These are phyloP conservation scores for Balakata baccata DNA, from an alignment of 345 rosid genomes.

Conservation along the genomic window DNA sequence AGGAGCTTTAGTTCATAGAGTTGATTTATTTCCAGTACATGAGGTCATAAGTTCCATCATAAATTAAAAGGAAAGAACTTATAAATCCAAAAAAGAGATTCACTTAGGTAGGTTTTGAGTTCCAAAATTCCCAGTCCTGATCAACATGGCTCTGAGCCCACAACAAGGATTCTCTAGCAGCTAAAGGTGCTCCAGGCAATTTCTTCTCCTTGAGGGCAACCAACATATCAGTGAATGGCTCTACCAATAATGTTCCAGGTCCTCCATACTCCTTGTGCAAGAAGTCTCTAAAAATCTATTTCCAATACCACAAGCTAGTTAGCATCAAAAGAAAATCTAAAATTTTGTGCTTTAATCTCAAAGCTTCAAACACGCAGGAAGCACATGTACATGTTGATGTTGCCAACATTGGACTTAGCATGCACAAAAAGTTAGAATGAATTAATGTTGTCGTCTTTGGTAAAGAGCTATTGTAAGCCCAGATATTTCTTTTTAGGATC, in stretches of 20 bases:
- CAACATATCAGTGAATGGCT: slow-evolving; percentile 44
- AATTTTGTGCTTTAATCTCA: slow-evolving; percentile 2
- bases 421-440: slow-evolving; percentile 34
- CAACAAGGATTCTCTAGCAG: slow-evolving; percentile 39
- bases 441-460: slow-evolving; percentile 27
- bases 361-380: slow-evolving; percentile 11
- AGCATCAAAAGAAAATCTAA: slow-evolving; percentile 6
- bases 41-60: neutral
- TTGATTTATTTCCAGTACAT: neutral
- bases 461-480: slow-evolving; percentile 29
- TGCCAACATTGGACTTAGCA: slow-evolving; percentile 29
- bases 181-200: slow-evolving; percentile 43
- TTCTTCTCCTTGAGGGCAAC: slow-evolving; percentile 37
- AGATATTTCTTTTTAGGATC: slow-evolving; percentile 30
- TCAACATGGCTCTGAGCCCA: slow-evolving; percentile 45
- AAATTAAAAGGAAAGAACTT: neutral
- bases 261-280: slow-evolving; percentile 45
- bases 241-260: slow-evolving; percentile 42
- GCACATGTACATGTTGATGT: slow-evolving; percentile 6
- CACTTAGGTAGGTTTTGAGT: slow-evolving; percentile 18
- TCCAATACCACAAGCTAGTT: slow-evolving; percentile 14
- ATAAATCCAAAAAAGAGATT: slow-evolving; percentile 2
- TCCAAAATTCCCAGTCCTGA: slow-evolving; percentile 41
- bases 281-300: slow-evolving; percentile 42
- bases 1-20: neutral